A percentile compares a stretch with the other conserved stretches of the same genome.
Conservation (phyloP, 805 yeast species). For the Barnettozyma wickerhamii region DNA sequence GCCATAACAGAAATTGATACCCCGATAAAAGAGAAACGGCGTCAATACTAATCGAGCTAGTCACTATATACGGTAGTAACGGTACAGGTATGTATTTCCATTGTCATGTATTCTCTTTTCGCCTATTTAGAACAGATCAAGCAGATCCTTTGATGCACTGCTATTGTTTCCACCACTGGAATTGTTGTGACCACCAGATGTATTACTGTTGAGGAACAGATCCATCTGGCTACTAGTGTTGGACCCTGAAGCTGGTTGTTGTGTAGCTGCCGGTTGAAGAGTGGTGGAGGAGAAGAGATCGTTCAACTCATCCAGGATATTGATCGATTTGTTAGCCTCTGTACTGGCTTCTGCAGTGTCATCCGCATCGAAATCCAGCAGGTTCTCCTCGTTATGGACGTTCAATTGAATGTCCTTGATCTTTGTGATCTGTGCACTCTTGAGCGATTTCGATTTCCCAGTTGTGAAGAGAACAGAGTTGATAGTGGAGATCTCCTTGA, state of each 20-base stretch:
- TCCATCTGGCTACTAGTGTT: conserved; percentile 2
- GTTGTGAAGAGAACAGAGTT: conserved; percentile 91
- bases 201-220: conserved; percentile 3
- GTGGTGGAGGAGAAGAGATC: conserved; percentile 50
- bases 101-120: neutral
- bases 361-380: conserved; percentile 81
- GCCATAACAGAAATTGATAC: no score
- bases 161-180: conserved; percentile 1
- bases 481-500: conserved; percentile 75
- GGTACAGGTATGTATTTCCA: neutral
- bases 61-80: neutral
- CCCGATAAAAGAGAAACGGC: no score
- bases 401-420: conserved; percentile 73
- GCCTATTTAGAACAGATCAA: conserved; percentile 18
- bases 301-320: conserved; percentile 67
- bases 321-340: conserved; percentile 26
- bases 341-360: conserved; percentile 14
- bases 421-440: conserved; percentile 42
- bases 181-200: conserved; percentile 1
- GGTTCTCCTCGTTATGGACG: conserved; percentile 81
- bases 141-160: conserved; percentile 16
- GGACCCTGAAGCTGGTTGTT: neutral
- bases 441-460: conserved; percentile 38
- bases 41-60: no score
- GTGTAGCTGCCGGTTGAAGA: conserved; percentile 22